Evolutionary conservation across 495 filamentous ascomycete species (phyloP).

Genomic region (Niebla homalea): DNA sequence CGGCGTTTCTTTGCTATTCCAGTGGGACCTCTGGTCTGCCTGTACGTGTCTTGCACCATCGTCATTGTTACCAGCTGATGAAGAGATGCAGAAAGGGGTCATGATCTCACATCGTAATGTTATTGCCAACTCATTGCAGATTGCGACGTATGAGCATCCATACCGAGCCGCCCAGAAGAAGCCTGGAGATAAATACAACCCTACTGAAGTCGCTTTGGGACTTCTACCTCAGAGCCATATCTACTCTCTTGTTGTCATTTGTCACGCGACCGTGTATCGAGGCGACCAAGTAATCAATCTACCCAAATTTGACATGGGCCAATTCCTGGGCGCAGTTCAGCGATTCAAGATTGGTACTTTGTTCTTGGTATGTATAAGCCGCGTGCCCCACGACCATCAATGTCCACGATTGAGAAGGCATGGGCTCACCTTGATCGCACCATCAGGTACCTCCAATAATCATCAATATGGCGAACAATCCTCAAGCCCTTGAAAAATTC

Average conservation of each 20-base stretch:
- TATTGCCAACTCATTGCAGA: slow-evolving; percentile 69
- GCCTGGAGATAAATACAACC: slow-evolving; percentile 22
- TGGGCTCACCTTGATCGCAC: too few species aligned
- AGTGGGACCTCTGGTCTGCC: slow-evolving; percentile 81
- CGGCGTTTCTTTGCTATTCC: slow-evolving; percentile 80
- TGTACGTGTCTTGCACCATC: slow-evolving; percentile 30
- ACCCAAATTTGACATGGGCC: slow-evolving; percentile 67
- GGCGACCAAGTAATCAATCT: slow-evolving; percentile 71
- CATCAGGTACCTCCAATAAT: slow-evolving; percentile 72
- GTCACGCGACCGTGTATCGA: slow-evolving; percentile 52
- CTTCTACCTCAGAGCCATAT: slow-evolving; percentile 80
- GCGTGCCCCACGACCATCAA: background rate
- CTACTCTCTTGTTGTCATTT: slow-evolving; percentile 68
- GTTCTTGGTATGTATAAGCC: slow-evolving; percentile 41
- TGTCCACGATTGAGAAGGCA: too few species aligned
- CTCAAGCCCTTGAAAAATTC: slow-evolving; percentile 48
- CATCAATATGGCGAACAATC: slow-evolving; percentile 62
- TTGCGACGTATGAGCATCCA: slow-evolving; percentile 39
- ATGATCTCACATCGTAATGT: slow-evolving; percentile 87
- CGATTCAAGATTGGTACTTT: slow-evolving; percentile 57
- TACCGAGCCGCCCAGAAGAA: slow-evolving; percentile 27
- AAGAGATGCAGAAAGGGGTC: slow-evolving; percentile 60
- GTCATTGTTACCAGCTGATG: background rate
- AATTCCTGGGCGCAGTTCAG: slow-evolving; percentile 54
- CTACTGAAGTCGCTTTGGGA: slow-evolving; percentile 52